Evolutionary conservation across 2,329 filamentous ascomycete species (phyloP), one percentile per base, ranked within the genome.

Genomic region (Sporothrix protearum): DNA sequence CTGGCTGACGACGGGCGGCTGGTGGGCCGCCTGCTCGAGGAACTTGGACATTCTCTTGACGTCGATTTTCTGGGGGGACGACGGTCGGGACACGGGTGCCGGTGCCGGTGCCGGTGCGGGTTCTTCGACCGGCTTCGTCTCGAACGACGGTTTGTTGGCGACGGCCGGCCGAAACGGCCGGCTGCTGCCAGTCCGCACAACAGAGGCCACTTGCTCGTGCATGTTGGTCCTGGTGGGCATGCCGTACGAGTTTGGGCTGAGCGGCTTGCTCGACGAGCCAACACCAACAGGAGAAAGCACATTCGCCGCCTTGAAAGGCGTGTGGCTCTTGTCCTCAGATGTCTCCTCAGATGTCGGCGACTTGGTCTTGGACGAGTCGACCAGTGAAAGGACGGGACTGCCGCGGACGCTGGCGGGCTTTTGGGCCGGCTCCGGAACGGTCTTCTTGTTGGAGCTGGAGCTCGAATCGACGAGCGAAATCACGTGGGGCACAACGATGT

Each of bases 41-140:
- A 90, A 90, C 70, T 80, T 83, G 1, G 88, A 89, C 79, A 89
- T 84, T 70, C 87, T 82, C 78, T 87, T 89, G 77, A 85, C 78
- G 75, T 89, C 84, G 25, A 89, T 80, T 75, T 89, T 88, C 72
- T 82, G 84, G 0, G 89, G 88, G 19, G 88, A 88, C 3, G 83
- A 77, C 3, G 86, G 81, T 72, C 84, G 82, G 0, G 83, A 80
- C 16, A 22, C 49, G 49, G 49, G n/a, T 30, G 3, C 63, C 0
- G 45, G 42, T 33, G 59, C n/a, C 0, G 49, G 49, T 0, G 33
- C n/a, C n/a, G n/a, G n/a, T n/a, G 59, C 30, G 3, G 30, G 30
- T 6, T 77, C 73, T 36, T 80, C 80, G 25, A 80, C 73, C 30
- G 79, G 79, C 39, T 80, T 79, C 59, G 79, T 75, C 63, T 77